Base-by-base conservation (phyloP, 176 grass and related monocot genomes). In the Pontederia crassipes region DNA sequence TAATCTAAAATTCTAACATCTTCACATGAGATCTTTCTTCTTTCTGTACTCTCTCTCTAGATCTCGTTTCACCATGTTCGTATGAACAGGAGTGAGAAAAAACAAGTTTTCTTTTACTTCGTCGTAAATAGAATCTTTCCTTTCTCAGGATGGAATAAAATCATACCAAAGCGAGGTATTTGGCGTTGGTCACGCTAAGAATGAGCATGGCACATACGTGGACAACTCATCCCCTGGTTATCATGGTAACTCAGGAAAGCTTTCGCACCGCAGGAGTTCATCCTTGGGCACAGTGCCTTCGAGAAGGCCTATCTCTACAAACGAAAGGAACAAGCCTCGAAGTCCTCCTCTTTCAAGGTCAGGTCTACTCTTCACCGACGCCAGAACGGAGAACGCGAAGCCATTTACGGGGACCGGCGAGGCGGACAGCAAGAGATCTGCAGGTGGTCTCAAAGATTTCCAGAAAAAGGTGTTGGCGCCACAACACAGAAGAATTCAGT, bases 381-480 rank as follows among this genome's bases (percentile, higher is more conserved):
- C 8, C 49, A 73, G 59, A 13, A 64, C 47, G 59, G 71, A 64
- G 54, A 64, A 74, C 17, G 55, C 17, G 59, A 51, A 45, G 59
- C 59, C 59, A n/a, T 24, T 45, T 12, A 8, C 49, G 7, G 17
- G 16, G 20, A 4, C 54, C 4, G 8, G 62, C 17, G 49, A 65
- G 0, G 11, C 24, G 26, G 7, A n/a, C 16, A 74, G 71, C 71
- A 64, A 14, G 17, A 64, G 59, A 59, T 46, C 17, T 14, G n/a
- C 16, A 49, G 46, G 11, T 49, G 18, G 62, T 27, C 12, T 13
- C 9, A 48, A 65, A 14, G 16, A 9, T 50, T 51, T 15, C 2
- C 49, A 65, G 62, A 45, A 65, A 49, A 17, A 28, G 16, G 17
- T 26, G 9, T 12, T 16, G 9, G 27, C 17, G n/a, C 27, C 49